These are phyloP conservation scores for Sugiyamaella marilandica DNA, from an alignment of 805 yeast species.

Conservation along the genomic window DNA sequence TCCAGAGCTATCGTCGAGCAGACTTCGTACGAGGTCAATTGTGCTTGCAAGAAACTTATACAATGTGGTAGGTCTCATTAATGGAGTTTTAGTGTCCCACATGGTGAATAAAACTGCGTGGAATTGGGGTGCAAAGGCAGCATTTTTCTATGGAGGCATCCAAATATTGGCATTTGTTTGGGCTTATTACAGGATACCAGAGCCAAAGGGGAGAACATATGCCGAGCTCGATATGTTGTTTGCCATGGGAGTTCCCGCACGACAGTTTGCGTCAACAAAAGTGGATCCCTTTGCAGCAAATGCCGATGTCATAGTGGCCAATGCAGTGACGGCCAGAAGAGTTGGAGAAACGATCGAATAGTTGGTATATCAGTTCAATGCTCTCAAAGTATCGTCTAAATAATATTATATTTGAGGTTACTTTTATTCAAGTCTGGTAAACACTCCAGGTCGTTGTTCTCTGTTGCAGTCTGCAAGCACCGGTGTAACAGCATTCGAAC, in stretches of 20 bases:
- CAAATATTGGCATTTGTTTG: conserved; percentile 33
- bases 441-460: no score
- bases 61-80: conserved; percentile 26
- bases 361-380: no score
- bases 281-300: conserved; percentile 13
- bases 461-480: no score
- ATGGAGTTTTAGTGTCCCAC: conserved; percentile 34
- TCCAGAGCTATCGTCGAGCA: conserved; percentile 40
- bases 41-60: conserved; percentile 36
- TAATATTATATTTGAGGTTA: no score
- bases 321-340: background rate
- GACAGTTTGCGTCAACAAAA: conserved; percentile 20
- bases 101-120: conserved; percentile 42
- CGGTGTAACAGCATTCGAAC: no score
- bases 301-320: background rate
- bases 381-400: no score
- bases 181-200: conserved; percentile 49
- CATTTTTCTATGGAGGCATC: conserved; percentile 40
- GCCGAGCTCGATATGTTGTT: conserved; percentile 52
- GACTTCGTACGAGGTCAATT: conserved; percentile 40
- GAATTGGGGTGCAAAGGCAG: conserved; percentile 45
- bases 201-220: conserved; percentile 49
- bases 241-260: conserved; percentile 25
- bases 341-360: background rate
- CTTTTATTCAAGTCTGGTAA: no score